These are phyloP conservation scores for Ceriops decandra DNA, from an alignment of 345 rosid genomes.

Conservation along the genomic window DNA sequence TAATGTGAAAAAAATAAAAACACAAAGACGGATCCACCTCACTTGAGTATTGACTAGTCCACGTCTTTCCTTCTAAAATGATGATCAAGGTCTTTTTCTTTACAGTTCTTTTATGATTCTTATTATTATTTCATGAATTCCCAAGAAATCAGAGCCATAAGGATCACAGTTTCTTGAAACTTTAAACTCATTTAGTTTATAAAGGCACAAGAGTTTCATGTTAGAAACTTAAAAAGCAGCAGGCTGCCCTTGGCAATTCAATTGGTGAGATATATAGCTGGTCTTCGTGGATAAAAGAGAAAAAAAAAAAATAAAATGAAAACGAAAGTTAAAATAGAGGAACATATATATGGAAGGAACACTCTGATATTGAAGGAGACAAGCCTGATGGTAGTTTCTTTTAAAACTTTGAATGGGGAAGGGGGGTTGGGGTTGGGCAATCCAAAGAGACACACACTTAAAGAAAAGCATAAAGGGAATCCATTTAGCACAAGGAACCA, in stretches of 20 bases:
- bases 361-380: slow-evolving; percentile 9
- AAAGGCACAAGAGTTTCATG: too few relatives aligned
- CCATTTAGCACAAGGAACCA: slow-evolving; percentile 39
- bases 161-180: slow-evolving; percentile 4
- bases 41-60: slow-evolving; percentile 8
- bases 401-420: slow-evolving; percentile 23
- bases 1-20: neutral
- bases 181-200: too few relatives aligned
- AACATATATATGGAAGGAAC: slow-evolving; percentile 4
- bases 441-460: slow-evolving; percentile 7
- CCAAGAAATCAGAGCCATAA: too few relatives aligned
- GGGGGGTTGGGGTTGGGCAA: slow-evolving; percentile 21
- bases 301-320: slow-evolving; percentile 1
- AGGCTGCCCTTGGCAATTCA: neutral
- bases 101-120: neutral
- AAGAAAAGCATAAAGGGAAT: slow-evolving; percentile 35
- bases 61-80: slow-evolving; percentile 1
- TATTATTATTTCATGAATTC: neutral
- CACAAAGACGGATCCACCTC: neutral
- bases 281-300: slow-evolving; percentile 27
- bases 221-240: neutral
- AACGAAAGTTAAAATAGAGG: neutral
- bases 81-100: neutral
- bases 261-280: neutral
- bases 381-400: slow-evolving; percentile 13